These are phyloP conservation scores for Phytophthora idaei DNA, from an alignment of 352 stramenopile species.

Conservation along the genomic window DNA sequence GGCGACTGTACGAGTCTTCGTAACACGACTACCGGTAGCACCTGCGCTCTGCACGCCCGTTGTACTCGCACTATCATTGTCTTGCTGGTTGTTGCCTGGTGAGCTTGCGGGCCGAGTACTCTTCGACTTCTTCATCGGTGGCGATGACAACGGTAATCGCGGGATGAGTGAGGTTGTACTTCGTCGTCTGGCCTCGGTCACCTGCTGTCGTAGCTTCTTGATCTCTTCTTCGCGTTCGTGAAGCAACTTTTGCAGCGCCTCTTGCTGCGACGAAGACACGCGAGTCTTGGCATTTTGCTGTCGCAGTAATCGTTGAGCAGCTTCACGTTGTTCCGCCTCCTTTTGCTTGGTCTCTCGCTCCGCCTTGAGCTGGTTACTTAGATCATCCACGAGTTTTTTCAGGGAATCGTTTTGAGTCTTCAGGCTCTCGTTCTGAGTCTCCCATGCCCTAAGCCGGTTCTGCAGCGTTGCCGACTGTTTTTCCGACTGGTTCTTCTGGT, in stretches of 20 bases:
- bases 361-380: conserved; percentile 70
- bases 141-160: conserved; percentile 44
- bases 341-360: conserved; percentile 74
- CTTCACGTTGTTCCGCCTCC: conserved; percentile 72
- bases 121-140: conserved; percentile 54
- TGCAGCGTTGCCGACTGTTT: conserved; percentile 81
- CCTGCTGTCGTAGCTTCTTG: conserved; percentile 72
- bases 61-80: conserved; percentile 31
- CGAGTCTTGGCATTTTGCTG: conserved; percentile 71
- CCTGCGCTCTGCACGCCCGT: conserved; percentile 12
- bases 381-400: conserved; percentile 71
- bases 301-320: conserved; percentile 61
- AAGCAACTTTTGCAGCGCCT: conserved; percentile 67
- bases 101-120: conserved; percentile 26
- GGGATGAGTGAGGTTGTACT: conserved; percentile 78
- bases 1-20: conserved; percentile 22
- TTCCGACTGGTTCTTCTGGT: conserved; percentile 93
- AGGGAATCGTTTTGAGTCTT: conserved; percentile 69
- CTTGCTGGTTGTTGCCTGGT: conserved; percentile 38
- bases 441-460: conserved; percentile 81
- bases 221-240: conserved; percentile 84
- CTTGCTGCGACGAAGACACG: conserved; percentile 73
- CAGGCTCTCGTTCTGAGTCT: conserved; percentile 67
- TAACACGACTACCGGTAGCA: conserved; percentile 6
- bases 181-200: conserved; percentile 74